These are phyloP conservation scores for Blastomyces parvus DNA, from an alignment of 2,329 filamentous ascomycete genomes.

Conservation along the genomic window DNA sequence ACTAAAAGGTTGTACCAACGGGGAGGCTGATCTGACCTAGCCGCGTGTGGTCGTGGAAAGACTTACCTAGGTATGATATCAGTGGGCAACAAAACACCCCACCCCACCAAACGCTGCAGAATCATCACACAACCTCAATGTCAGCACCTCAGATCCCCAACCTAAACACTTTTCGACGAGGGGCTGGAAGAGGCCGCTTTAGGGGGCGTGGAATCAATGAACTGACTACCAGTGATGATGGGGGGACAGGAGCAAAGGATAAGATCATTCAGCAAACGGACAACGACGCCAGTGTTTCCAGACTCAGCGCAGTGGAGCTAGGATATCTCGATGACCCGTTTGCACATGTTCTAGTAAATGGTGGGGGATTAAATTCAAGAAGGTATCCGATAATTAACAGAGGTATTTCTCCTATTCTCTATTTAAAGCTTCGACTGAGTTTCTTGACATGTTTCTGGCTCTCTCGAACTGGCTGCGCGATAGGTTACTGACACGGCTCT, in stretches of 20 bases:
- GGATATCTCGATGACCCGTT: conserved; percentile 80
- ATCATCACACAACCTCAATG: conserved; percentile 40
- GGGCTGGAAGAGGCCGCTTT: conserved; percentile 37
- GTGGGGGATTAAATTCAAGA: conserved; percentile 36
- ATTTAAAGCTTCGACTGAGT: conserved; percentile 9
- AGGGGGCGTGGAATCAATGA: conserved; percentile 35
- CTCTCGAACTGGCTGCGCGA: conserved; percentile 19
- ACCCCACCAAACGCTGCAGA: background rate
- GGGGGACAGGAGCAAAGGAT: conserved; percentile 48
- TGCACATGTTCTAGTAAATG: conserved; percentile 56
- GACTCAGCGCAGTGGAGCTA: conserved; percentile 75
- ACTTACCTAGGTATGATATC: too few species aligned
- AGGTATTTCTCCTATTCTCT: conserved; percentile 43
- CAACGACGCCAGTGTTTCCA: conserved; percentile 77
- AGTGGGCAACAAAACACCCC: background rate
- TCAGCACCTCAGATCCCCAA: conserved; percentile 69
- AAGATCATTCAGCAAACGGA: conserved; percentile 78
- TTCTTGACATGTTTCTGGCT: background rate
- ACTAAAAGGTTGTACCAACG: background rate
- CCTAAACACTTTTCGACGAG: conserved; percentile 51
- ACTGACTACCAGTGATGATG: conserved; percentile 18
- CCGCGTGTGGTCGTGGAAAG: background rate
- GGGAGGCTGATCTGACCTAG: background rate
- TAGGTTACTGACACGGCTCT: background rate
- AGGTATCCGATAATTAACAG: conserved; percentile 88